These are phyloP conservation scores for Moesziomyces sp. DNA, from an alignment of 1,284 basidiomycete genomes.

Conservation along the genomic window DNA sequence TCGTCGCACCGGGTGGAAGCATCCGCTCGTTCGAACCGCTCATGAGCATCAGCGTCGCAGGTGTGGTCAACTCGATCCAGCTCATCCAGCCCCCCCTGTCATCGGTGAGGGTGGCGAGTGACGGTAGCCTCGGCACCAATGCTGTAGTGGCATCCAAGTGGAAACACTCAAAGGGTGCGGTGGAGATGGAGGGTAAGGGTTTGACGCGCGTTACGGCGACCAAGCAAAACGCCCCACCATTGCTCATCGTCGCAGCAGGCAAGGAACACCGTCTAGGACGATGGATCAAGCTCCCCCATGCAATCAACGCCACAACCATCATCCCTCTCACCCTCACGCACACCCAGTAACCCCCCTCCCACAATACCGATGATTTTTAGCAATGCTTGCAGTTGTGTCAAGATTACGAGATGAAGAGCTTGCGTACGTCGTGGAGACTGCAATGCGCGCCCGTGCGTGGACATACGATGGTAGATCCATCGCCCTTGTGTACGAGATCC, in stretches of 20 bases:
- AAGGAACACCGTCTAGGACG: constrained; percentile 89
- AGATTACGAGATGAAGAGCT: constrained; percentile 68
- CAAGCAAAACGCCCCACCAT: constrained; percentile 52
- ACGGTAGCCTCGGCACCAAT: neutral
- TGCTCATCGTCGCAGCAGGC: constrained; percentile 83
- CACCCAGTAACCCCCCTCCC: neutral
- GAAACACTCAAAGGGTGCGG: constrained; percentile 9
- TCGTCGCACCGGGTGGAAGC: constrained; percentile 72
- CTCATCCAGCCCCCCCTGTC: constrained; percentile 74
- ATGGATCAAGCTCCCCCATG: constrained; percentile 82
- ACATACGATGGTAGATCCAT: constrained; percentile 77
- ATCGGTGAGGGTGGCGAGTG: neutral
- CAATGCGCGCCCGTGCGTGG: constrained; percentile 79
- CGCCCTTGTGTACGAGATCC: constrained; percentile 80
- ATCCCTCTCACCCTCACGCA: constrained; percentile 63
- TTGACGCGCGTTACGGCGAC: constrained; percentile 18
- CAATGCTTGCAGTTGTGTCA: too few relatives aligned
- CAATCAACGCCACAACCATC: constrained; percentile 79
- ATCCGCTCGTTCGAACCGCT: constrained; percentile 80
- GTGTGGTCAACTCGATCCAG: constrained; percentile 90
- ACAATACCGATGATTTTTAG: too few relatives aligned
- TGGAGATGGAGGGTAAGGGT: neutral
- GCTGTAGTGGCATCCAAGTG: constrained; percentile 22
- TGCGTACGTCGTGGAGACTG: constrained; percentile 77
- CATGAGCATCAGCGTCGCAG: constrained; percentile 76